Percentiles rank a stretch among this genome's conserved stretches.
Conservation (phyloP, 352 stramenopile genomes). For the Paralagenidium karlingii region DNA sequence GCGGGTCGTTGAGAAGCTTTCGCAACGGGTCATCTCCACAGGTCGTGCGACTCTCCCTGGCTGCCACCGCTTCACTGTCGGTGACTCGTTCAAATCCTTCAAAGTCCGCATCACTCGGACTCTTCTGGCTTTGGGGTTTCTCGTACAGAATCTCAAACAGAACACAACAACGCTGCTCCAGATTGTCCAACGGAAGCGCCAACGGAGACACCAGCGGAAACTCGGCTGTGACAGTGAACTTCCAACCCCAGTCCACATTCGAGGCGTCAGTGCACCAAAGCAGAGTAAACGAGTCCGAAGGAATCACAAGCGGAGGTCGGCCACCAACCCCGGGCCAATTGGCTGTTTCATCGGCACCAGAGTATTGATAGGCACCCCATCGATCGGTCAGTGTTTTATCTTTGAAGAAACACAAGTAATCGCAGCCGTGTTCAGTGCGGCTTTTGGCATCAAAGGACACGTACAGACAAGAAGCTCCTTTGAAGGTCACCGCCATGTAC, state of each 20-base stretch:
- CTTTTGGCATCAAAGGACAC: slow-evolving; percentile 66
- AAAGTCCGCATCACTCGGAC: slow-evolving; percentile 29
- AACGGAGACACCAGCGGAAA: slow-evolving; percentile 32
- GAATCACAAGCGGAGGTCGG: slow-evolving; percentile 53
- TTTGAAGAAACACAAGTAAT: slow-evolving; percentile 82
- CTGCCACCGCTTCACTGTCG: not conserved
- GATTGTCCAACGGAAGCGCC: slow-evolving; percentile 31
- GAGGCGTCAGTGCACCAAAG: slow-evolving; percentile 75
- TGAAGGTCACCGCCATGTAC: slow-evolving; percentile 73
- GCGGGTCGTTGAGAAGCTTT: slow-evolving; percentile 13
- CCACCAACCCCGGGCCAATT: slow-evolving; percentile 75
- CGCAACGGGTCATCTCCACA: slow-evolving; percentile 13
- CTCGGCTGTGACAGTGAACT: slow-evolving; percentile 57
- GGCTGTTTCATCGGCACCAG: slow-evolving; percentile 33
- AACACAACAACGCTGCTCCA: slow-evolving; percentile 43
- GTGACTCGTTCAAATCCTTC: slow-evolving; percentile 28
- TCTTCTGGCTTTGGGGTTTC: slow-evolving; percentile 24
- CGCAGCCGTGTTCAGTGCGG: slow-evolving; percentile 48
- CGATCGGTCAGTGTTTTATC: slow-evolving; percentile 48
- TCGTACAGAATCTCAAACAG: slow-evolving; percentile 64
- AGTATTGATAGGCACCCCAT: slow-evolving; percentile 57
- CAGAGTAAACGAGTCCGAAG: slow-evolving; percentile 61
- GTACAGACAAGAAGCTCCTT: slow-evolving; percentile 32
- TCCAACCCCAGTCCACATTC: slow-evolving; percentile 85
- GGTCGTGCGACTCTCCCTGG: slow-evolving; percentile 1